A percentile compares a stretch with the other conserved stretches of the same genome.
phyloP scores from a whole-genome alignment of 768 basidiomycete genomes.

The Rhodosporidiobolus sp. region DNA sequence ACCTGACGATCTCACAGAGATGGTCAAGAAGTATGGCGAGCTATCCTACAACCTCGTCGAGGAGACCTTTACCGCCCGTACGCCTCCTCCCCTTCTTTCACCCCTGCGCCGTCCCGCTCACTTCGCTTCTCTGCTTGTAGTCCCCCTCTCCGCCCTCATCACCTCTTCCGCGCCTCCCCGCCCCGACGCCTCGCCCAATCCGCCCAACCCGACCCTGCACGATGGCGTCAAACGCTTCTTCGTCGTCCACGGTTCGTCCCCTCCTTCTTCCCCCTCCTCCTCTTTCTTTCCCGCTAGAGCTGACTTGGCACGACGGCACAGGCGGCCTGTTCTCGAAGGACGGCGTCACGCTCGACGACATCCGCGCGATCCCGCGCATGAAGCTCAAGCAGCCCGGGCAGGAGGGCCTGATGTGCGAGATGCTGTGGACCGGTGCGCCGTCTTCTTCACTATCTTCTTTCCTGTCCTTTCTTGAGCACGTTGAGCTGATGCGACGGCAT shows the following conservation, averaged over 20 bases:
- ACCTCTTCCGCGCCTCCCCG: conserved; percentile 63
- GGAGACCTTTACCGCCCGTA: conserved; percentile 84
- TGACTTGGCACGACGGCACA: background rate
- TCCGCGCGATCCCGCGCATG: conserved; percentile 79
- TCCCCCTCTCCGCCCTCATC: conserved; percentile 84
- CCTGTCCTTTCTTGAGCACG: background rate
- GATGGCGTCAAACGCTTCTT: conserved; percentile 84
- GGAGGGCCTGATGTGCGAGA: conserved; percentile 86
- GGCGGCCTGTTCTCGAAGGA: conserved; percentile 96
- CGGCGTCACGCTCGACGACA: conserved; percentile 87
- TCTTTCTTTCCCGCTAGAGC: background rate
- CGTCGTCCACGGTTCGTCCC: conserved; percentile 67
- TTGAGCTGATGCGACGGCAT: background rate
- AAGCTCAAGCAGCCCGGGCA: conserved; percentile 82
- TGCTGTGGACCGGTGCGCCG: conserved; percentile 18
- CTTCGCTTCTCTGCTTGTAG: conserved; percentile 51
- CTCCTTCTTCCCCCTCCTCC: background rate
- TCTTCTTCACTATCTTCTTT: background rate
- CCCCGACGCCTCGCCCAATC: conserved; percentile 51
- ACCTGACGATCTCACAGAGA: conserved; percentile 54
- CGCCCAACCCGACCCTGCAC: conserved; percentile 65
- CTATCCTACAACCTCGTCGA: conserved; percentile 69
- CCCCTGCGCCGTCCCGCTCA: background rate
- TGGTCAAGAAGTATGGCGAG: conserved; percentile 76
- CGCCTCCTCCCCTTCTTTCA: background rate